Percentiles rank a stretch among this genome's conserved stretches.
Evolutionary conservation across 2,329 filamentous ascomycete species (phyloP).

Genomic region (Trichophyton benhamiae): DNA sequence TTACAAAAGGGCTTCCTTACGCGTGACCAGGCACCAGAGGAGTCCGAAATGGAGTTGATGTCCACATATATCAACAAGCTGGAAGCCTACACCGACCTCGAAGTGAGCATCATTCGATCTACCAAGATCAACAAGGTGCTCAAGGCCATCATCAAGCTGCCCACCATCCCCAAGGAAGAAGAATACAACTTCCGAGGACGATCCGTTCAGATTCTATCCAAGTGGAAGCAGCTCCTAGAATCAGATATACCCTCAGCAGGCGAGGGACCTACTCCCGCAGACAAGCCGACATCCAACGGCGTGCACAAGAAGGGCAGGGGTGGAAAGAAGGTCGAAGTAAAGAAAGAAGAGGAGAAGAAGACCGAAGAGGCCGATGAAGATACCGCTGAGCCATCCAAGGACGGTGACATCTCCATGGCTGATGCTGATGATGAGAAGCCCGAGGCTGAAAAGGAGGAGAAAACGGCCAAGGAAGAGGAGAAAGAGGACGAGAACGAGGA

Average conservation of each 20-base stretch:
- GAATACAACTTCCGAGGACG: constrained; percentile 82
- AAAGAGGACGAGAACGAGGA: neutral
- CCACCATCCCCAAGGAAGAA: constrained; percentile 73
- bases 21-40: constrained; percentile 71
- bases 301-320: constrained; percentile 20
- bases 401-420: constrained; percentile 12
- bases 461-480: neutral
- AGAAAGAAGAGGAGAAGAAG: constrained; percentile 20
- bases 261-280: constrained; percentile 14
- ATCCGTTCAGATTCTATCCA: constrained; percentile 64
- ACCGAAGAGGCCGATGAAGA: constrained; percentile 19
- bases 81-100: constrained; percentile 67
- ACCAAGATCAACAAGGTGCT: constrained; percentile 99
- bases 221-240: constrained; percentile 77
- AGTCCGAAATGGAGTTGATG: constrained; percentile 46
- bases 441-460: constrained; percentile 4
- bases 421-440: constrained; percentile 10
- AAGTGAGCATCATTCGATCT: constrained; percentile 72
- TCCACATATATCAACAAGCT: constrained; percentile 50
- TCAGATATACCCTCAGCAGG: constrained; percentile 39
- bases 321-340: constrained; percentile 20
- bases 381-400: constrained; percentile 18
- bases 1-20: constrained; percentile 89
- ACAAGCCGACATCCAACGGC: constrained; percentile 29
- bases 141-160: constrained; percentile 82